A percentile compares a stretch with the other conserved stretches of the same genome.
Evolutionary conservation across 1,139 yeast genomes (phyloP).

Genomic region (Nadsonia starkeyi-henricii): DNA sequence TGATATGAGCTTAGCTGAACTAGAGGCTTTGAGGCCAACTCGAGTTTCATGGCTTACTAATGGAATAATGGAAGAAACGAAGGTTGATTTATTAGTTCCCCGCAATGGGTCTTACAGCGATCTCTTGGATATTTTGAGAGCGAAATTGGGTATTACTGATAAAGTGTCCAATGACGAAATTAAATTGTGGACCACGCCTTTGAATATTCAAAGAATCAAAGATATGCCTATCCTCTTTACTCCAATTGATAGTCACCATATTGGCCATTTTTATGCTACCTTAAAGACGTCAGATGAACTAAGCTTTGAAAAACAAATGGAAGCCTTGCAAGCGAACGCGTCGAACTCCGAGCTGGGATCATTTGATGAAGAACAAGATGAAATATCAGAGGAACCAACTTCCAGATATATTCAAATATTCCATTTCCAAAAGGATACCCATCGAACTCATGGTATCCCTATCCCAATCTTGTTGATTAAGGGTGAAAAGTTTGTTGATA

Average conservation of each 20-base stretch:
- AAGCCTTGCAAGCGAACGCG: slow-evolving; percentile 7
- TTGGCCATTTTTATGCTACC: slow-evolving; percentile 21
- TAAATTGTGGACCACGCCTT: not conserved
- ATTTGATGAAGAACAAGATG: not conserved
- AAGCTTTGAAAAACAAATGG: slow-evolving; percentile 15
- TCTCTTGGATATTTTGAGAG: slow-evolving; percentile 41
- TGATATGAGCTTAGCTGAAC: slow-evolving; percentile 57
- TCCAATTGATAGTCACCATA: slow-evolving; percentile 7
- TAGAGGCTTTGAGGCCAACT: slow-evolving; percentile 60
- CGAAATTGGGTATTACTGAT: slow-evolving; percentile 39
- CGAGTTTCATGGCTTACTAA: slow-evolving; percentile 27
- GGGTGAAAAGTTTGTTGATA: slow-evolving; percentile 47
- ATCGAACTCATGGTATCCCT: slow-evolving; percentile 74
- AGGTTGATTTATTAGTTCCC: slow-evolving; percentile 57
- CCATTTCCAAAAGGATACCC: slow-evolving; percentile 65
- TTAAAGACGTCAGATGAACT: slow-evolving; percentile 21
- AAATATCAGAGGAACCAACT: not conserved
- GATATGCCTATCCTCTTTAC: not conserved
- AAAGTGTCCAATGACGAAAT: not conserved
- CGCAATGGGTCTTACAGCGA: slow-evolving; percentile 44
- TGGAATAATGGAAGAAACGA: slow-evolving; percentile 35
- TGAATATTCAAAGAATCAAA: not conserved
- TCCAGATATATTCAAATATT: slow-evolving; percentile 18
- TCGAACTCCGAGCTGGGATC: slow-evolving; percentile 1
- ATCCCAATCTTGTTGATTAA: slow-evolving; percentile 49